These are phyloP conservation scores for Pleurotus tuoliensis DNA, from an alignment of 768 basidiomycete species.

Conservation along the genomic window DNA sequence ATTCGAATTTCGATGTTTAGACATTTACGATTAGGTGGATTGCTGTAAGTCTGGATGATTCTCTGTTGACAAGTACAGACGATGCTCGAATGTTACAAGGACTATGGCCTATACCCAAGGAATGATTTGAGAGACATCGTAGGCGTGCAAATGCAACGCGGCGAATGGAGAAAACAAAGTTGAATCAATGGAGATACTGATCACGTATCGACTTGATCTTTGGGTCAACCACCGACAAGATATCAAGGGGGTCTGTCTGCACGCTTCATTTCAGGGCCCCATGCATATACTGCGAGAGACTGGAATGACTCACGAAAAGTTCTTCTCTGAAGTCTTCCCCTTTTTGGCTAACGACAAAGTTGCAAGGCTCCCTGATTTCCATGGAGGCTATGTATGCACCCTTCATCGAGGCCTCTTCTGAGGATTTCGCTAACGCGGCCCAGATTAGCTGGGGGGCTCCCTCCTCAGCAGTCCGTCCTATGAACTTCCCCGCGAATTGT, in stretches of 20 bases:
- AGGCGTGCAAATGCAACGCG: too few relatives aligned
- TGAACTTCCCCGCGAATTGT: slow-evolving; percentile 21
- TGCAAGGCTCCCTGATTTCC: slow-evolving; percentile 26
- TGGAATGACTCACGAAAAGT: slow-evolving; percentile 28
- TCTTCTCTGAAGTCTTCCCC: slow-evolving; percentile 24
- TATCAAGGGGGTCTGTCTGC: slow-evolving; percentile 16
- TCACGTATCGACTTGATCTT: slow-evolving; percentile 12
- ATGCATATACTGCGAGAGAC: neutral
- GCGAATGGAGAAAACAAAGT: too few relatives aligned
- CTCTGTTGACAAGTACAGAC: too few relatives aligned
- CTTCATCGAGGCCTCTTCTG: slow-evolving; percentile 12
- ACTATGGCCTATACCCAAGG: too few relatives aligned
- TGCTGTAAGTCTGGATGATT: too few relatives aligned
- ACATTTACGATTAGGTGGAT: too few relatives aligned
- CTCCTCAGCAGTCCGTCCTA: slow-evolving; percentile 33
- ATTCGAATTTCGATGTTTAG: slow-evolving; percentile 15
- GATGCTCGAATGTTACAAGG: too few relatives aligned
- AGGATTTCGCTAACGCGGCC: slow-evolving; percentile 24
- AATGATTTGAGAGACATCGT: too few relatives aligned
- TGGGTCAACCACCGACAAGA: slow-evolving; percentile 15
- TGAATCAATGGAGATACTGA: slow-evolving; percentile 10
- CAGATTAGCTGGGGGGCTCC: slow-evolving; percentile 31
- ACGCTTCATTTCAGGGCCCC: neutral
- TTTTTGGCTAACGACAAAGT: slow-evolving; percentile 28
- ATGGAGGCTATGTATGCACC: slow-evolving; percentile 25